A percentile compares a stretch with the other conserved stretches of the same genome.
These are phyloP conservation scores for Saprolegnia diclina DNA, from an alignment of 352 stramenopile species.

Conservation along the genomic window DNA sequence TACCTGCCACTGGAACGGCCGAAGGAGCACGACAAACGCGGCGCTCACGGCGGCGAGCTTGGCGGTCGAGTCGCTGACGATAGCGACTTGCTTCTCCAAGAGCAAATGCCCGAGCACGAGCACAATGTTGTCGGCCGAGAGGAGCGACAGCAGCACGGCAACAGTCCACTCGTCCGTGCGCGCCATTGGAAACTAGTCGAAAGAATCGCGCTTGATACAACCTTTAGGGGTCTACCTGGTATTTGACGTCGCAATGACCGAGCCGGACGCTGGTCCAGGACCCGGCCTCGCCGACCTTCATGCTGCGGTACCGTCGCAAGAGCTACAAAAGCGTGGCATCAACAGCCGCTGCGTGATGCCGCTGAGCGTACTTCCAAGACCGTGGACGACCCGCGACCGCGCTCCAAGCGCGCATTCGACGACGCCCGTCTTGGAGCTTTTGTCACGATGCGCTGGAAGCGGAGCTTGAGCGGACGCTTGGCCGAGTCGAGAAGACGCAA, in stretches of 20 bases:
- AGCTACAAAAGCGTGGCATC: constrained; percentile 36
- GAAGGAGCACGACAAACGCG: constrained; percentile 55
- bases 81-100: constrained; percentile 75
- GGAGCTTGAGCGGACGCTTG: constrained; percentile 56
- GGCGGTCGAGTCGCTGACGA: constrained; percentile 62
- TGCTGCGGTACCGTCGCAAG: constrained; percentile 48
- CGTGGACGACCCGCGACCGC: background rate
- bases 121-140: constrained; percentile 55
- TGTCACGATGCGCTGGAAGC: constrained; percentile 39
- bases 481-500: constrained; percentile 48
- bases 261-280: constrained; percentile 56
- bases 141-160: constrained; percentile 55
- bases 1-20: constrained; percentile 80
- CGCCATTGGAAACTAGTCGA: constrained; percentile 48
- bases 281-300: constrained; percentile 63
- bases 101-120: constrained; percentile 62
- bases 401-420: background rate
- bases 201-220: background rate
- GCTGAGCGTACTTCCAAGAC: constrained; percentile 13
- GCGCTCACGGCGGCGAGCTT: constrained; percentile 66
- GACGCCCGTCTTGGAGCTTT: background rate
- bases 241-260: constrained; percentile 57
- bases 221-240: constrained; percentile 46
- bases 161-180: constrained; percentile 67
- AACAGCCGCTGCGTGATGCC: constrained; percentile 5